Evolutionary conservation across 306 rosid genomes (phyloP).

Genomic region (Coriaria nepalensis): DNA sequence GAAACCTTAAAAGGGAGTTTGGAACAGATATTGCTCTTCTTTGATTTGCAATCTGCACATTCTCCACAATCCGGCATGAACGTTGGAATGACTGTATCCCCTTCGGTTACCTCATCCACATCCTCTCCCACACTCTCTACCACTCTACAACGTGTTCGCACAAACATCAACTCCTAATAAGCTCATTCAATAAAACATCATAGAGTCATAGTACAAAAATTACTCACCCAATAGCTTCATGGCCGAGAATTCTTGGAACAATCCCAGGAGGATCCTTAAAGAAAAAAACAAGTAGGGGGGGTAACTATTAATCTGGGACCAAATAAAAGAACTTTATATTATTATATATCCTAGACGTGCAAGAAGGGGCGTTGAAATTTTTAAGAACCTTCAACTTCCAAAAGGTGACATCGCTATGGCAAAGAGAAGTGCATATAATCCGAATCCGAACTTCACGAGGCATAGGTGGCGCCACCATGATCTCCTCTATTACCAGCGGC

Average conservation of each 20-base stretch:
- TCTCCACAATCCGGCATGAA: conserved; percentile 66
- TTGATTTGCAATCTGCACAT: conserved; percentile 52
- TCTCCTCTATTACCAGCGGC: conserved; percentile 53
- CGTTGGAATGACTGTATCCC: conserved; percentile 56
- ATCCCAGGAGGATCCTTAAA: conserved; percentile 49
- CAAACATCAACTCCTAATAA: background rate
- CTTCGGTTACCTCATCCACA: conserved; percentile 54
- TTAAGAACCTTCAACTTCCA: conserved; percentile 55
- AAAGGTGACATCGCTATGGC: conserved; percentile 63
- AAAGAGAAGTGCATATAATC: conserved; percentile 57
- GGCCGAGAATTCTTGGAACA: conserved; percentile 71
- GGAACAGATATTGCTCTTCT: conserved; percentile 60
- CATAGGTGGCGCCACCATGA: conserved; percentile 73
- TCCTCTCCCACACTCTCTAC: conserved; percentile 75
- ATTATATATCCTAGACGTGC: background rate
- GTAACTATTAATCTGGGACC: background rate
- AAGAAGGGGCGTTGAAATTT: background rate
- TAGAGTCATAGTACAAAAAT: too few relatives aligned
- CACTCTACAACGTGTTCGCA: conserved; percentile 24
- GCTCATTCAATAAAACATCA: conserved; percentile 31
- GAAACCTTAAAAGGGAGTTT: conserved; percentile 43
- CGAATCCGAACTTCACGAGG: conserved; percentile 56
- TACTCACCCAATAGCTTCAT: conserved; percentile 71
- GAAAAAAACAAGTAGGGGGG: background rate
- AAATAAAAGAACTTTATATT: background rate